These are phyloP conservation scores for Curvularia hawaiiensis DNA, from an alignment of 2,329 filamentous ascomycete genomes.

Conservation along the genomic window DNA sequence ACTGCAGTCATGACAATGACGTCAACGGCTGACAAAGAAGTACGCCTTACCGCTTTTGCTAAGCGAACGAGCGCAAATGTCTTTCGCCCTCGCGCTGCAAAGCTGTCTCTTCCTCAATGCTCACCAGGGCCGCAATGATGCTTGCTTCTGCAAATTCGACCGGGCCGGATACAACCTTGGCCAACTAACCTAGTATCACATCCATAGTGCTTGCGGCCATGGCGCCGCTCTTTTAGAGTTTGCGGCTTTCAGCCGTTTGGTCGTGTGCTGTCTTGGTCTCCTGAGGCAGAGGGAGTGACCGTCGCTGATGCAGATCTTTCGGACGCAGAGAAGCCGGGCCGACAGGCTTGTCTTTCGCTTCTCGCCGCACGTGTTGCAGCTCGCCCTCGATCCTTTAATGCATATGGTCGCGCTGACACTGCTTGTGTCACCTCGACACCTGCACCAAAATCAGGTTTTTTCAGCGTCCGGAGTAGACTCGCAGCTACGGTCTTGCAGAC, in stretches of 20 bases:
- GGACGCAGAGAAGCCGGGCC: constrained; percentile 7
- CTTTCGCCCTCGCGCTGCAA: constrained; percentile 11
- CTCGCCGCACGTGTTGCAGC: not conserved
- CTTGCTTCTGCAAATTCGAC: constrained; percentile 3
- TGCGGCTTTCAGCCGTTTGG: constrained; percentile 32
- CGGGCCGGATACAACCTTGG: constrained; percentile 1
- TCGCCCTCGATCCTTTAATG: constrained; percentile 9
- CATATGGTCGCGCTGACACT: constrained; percentile 7
- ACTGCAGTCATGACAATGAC: constrained; percentile 1
- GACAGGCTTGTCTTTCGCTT: constrained; percentile 11
- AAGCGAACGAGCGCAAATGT: constrained; percentile 15
- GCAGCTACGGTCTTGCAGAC: not conserved
- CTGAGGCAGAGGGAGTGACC: constrained; percentile 20
- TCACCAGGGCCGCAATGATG: constrained; percentile 3
- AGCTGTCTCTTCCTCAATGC: constrained; percentile 7
- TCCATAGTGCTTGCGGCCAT: not conserved
- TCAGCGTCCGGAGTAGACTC: not conserved
- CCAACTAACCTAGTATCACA: not conserved
- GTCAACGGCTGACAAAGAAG: constrained; percentile 11
- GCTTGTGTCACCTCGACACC: constrained; percentile 1
- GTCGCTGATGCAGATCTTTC: constrained; percentile 22
- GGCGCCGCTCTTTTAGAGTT: constrained; percentile 23
- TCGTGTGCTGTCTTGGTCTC: constrained; percentile 24
- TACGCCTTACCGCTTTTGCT: constrained; percentile 8
- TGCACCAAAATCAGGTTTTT: not conserved